phyloP scores from a whole-genome alignment of 495 filamentous ascomycete genomes.

The Aspergillus haitiensis region DNA sequence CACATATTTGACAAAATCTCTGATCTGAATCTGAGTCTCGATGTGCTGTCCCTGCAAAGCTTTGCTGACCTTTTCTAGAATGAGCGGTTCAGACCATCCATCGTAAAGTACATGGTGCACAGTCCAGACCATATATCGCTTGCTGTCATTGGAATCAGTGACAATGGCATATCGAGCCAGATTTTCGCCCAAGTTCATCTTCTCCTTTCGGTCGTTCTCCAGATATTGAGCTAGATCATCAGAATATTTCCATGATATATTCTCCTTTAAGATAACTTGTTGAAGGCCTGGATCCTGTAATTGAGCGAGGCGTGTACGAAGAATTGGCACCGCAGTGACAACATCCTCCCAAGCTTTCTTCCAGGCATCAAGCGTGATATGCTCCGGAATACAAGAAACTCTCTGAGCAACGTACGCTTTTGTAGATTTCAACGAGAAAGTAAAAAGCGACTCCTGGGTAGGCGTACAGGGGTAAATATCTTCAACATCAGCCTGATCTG shows the following conservation, averaged over 20 bases:
- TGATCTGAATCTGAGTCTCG: constrained; percentile 33
- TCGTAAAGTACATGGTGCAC: constrained; percentile 71
- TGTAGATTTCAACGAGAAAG: constrained; percentile 55
- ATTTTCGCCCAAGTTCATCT: constrained; percentile 55
- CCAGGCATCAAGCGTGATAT: constrained; percentile 38
- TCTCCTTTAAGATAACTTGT: constrained; percentile 56
- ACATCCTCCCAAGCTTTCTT: constrained; percentile 53
- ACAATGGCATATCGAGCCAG: constrained; percentile 58
- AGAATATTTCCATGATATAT: constrained; percentile 42
- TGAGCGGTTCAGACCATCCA: constrained; percentile 61
- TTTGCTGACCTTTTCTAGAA: constrained; percentile 54
- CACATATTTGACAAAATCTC: constrained; percentile 47
- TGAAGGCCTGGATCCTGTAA: constrained; percentile 53
- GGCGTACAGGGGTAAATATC: constrained; percentile 64
- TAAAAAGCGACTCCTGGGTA: constrained; percentile 63
- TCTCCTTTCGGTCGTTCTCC: constrained; percentile 42
- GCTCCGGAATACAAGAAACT: constrained; percentile 41
- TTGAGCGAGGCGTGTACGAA: constrained; percentile 62
- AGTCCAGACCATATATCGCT: constrained; percentile 57
- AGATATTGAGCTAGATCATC: constrained; percentile 51
- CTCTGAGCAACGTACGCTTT: constrained; percentile 61
- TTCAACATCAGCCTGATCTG: constrained; percentile 34
- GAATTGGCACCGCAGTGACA: constrained; percentile 48
- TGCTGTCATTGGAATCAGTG: constrained; percentile 31
- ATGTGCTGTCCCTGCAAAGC: constrained; percentile 28